Evolutionary conservation across 305 asterid genomes (phyloP).

Genomic region (Fraxinus sp.): DNA sequence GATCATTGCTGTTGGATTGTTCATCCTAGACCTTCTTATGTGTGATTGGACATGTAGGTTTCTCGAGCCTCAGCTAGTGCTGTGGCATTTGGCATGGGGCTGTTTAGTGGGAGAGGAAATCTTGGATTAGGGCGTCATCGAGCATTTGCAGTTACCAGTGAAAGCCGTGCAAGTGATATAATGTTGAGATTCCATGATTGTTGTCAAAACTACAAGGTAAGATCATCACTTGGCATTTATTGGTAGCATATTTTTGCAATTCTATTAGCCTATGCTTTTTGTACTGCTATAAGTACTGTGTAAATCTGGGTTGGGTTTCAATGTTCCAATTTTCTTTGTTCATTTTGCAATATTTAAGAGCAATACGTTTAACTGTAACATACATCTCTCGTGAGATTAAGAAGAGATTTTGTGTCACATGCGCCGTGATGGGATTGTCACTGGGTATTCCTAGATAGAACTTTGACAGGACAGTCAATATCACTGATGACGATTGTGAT

Average conservation of each 20-base stretch:
- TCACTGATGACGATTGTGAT: not conserved
- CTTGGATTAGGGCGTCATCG: conserved; percentile 85
- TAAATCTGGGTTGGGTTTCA: not conserved
- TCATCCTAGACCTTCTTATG: conserved; percentile 8
- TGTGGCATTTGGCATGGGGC: conserved; percentile 96
- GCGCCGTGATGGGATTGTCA: not conserved
- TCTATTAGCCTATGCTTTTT: not conserved
- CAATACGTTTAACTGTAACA: not conserved
- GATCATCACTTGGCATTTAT: conserved; percentile 3
- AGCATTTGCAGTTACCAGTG: conserved; percentile 90
- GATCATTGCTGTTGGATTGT: conserved; percentile 9
- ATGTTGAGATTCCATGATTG: conserved; percentile 90
- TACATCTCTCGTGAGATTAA: not conserved
- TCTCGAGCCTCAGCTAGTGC: conserved; percentile 96
- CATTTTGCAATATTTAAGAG: not conserved
- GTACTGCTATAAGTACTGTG: not conserved
- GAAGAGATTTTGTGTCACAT: not conserved
- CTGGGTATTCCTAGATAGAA: not conserved
- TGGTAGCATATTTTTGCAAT: conserved; percentile 11
- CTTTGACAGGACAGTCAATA: not conserved
- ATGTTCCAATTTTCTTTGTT: not conserved
- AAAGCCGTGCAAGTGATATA: conserved; percentile 92
- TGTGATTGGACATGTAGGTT: conserved; percentile 44
- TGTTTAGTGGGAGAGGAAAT: conserved; percentile 73
- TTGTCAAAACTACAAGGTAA: conserved; percentile 92